Evolutionary conservation across 768 basidiomycete species (phyloP).

Genomic region (Phylloporus sp.): DNA sequence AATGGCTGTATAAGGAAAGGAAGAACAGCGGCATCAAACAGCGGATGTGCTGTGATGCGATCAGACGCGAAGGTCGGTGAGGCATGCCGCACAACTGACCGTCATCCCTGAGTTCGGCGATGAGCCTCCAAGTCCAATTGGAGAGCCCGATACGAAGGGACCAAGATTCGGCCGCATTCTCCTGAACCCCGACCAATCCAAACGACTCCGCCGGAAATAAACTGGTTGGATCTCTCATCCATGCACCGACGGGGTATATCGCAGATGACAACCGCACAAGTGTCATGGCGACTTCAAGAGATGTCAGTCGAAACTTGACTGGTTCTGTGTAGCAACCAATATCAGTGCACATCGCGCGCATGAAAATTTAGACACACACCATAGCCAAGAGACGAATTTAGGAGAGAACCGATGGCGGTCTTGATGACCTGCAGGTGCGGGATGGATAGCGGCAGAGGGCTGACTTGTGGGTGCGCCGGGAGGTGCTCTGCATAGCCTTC

Average conservation of each 20-base stretch:
- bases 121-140: constrained; percentile 72
- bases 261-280: constrained; percentile 62
- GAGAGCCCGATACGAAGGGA: constrained; percentile 56
- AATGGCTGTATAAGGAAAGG: constrained; percentile 59
- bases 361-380: constrained; percentile 44
- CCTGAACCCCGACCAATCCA: constrained; percentile 18
- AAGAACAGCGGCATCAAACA: constrained; percentile 59
- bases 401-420: constrained; percentile 71
- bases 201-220: constrained; percentile 22
- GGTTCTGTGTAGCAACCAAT: constrained; percentile 45
- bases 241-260: constrained; percentile 70
- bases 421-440: constrained; percentile 68
- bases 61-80: neutral
- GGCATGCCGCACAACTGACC: constrained; percentile 34
- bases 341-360: constrained; percentile 1
- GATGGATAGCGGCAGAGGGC: constrained; percentile 49
- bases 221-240: constrained; percentile 38
- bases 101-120: constrained; percentile 71
- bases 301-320: constrained; percentile 62
- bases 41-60: constrained; percentile 40
- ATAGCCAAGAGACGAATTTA: constrained; percentile 74
- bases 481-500: constrained; percentile 55
- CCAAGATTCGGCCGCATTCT: constrained; percentile 53
- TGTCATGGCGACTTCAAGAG: constrained; percentile 62
- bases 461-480: constrained; percentile 33